A percentile compares a stretch with the other conserved stretches of the same genome.
phyloP scores from a whole-genome alignment of 2,329 filamentous ascomycete species.

The Aspergillus ochraceoroseus region DNA sequence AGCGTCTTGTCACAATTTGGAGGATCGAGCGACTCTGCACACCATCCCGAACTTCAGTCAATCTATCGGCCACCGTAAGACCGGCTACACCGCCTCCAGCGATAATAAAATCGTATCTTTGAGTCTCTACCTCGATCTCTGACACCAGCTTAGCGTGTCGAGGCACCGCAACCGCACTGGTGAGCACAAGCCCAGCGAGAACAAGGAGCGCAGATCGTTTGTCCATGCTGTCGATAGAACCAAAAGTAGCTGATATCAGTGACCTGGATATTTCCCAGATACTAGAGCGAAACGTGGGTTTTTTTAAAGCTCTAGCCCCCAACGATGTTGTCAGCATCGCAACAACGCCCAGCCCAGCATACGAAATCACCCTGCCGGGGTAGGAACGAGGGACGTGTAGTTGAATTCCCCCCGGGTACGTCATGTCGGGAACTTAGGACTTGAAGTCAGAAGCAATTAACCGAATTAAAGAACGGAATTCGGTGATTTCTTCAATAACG shows the following conservation, averaged over 20 bases:
- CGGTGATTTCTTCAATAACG: background rate
- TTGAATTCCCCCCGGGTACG: background rate
- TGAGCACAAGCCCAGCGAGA: slow-evolving; percentile 1
- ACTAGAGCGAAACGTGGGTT: background rate
- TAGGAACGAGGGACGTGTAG: background rate
- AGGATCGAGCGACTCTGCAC: background rate
- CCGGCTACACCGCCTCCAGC: background rate
- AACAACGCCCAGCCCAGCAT: no score
- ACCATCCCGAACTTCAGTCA: background rate
- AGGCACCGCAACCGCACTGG: background rate
- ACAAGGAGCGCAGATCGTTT: background rate
- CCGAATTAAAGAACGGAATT: background rate
- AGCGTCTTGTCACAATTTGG: background rate
- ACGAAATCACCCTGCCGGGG: no score
- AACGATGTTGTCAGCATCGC: background rate
- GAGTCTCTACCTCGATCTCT: background rate
- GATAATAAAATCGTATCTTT: slow-evolving; percentile 1
- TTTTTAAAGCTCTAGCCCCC: background rate
- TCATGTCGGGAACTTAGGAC: background rate
- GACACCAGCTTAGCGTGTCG: slow-evolving; percentile 2
- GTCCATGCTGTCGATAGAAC: background rate
- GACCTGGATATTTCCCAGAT: background rate
- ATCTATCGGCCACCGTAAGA: background rate
- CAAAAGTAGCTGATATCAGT: background rate
- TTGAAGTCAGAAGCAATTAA: background rate